Conservation (phyloP, 345 rosid species). For the Brassica napus region DNA sequence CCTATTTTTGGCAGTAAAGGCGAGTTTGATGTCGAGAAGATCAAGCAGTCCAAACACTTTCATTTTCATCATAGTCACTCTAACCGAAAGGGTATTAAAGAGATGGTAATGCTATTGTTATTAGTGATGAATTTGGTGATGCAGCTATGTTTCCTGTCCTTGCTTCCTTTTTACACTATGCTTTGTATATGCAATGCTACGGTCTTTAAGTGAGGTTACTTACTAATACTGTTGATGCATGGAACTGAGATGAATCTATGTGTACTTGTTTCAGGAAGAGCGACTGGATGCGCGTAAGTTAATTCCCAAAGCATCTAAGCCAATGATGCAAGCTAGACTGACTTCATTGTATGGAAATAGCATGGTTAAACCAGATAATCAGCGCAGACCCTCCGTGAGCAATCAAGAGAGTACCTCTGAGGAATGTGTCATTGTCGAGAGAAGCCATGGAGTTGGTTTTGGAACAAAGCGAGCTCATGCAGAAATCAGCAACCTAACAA, state of each 20-base stretch:
- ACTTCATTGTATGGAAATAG: constrained; percentile 74
- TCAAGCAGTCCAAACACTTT: constrained; percentile 72
- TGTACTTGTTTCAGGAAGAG: constrained; percentile 55
- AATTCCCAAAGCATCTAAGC: constrained; percentile 50
- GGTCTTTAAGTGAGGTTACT: background rate
- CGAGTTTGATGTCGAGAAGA: constrained; percentile 57
- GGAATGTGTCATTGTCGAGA: constrained; percentile 58
- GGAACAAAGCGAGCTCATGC: constrained; percentile 66
- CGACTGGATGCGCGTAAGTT: constrained; percentile 41
- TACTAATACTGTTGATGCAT: background rate
- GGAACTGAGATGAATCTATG: background rate
- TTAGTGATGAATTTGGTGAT: background rate
- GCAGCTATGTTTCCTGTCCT: background rate
- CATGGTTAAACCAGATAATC: constrained; percentile 45
- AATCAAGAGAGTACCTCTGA: constrained; percentile 47
- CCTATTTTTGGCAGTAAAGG: constrained; percentile 51
- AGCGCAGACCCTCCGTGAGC: constrained; percentile 41
- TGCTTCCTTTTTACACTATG: background rate
- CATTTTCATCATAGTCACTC: constrained; percentile 50
- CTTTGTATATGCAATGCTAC: constrained; percentile 5
- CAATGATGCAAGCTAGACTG: constrained; percentile 58
- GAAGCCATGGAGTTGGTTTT: constrained; percentile 41
- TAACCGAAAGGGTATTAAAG: constrained; percentile 44
- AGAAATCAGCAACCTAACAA: constrained; percentile 54
- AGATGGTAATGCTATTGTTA: constrained; percentile 23